A percentile compares a stretch with the other conserved stretches of the same genome.
Evolutionary conservation across 2,329 filamentous ascomycete genomes (phyloP).

Genomic region (Fusarium neocosmosporiellum): DNA sequence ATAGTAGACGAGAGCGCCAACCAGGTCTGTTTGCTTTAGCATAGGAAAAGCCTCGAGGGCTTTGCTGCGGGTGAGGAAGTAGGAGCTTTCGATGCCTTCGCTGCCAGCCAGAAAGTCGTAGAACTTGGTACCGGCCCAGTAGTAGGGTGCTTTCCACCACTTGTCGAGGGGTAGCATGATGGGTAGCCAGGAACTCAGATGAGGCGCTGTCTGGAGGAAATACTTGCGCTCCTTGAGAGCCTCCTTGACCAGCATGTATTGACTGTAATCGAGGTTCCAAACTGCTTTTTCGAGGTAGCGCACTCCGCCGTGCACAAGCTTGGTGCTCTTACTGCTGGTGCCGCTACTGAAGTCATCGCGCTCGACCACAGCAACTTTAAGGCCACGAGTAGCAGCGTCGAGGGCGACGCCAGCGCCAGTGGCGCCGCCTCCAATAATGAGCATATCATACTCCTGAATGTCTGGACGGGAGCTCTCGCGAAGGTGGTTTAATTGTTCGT

Average conservation of each 20-base stretch:
- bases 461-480: slow-evolving; percentile 50
- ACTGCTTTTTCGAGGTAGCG: slow-evolving; percentile 81
- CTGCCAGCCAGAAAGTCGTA: slow-evolving; percentile 88
- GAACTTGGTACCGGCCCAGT: slow-evolving; percentile 81
- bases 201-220: slow-evolving; percentile 79
- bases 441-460: slow-evolving; percentile 71
- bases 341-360: slow-evolving; percentile 79
- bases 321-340: slow-evolving; percentile 81
- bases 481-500: slow-evolving; percentile 73
- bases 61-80: slow-evolving; percentile 88
- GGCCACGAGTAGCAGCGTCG: slow-evolving; percentile 76
- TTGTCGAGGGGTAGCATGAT: slow-evolving; percentile 81
- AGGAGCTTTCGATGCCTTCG: slow-evolving; percentile 89
- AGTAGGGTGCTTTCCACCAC: slow-evolving; percentile 83
- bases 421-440: slow-evolving; percentile 77
- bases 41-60: slow-evolving; percentile 89
- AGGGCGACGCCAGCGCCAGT: slow-evolving; percentile 78
- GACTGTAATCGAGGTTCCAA: slow-evolving; percentile 79
- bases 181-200: slow-evolving; percentile 78
- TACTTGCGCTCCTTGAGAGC: slow-evolving; percentile 80
- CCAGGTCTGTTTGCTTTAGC: slow-evolving; percentile 81
- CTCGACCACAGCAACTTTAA: slow-evolving; percentile 78
- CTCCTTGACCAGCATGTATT: slow-evolving; percentile 77
- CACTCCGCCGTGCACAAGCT: slow-evolving; percentile 81
- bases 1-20: slow-evolving; percentile 89